phyloP scores from a whole-genome alignment of 1,284 basidiomycete genomes.

The Coniferiporia weirii region DNA sequence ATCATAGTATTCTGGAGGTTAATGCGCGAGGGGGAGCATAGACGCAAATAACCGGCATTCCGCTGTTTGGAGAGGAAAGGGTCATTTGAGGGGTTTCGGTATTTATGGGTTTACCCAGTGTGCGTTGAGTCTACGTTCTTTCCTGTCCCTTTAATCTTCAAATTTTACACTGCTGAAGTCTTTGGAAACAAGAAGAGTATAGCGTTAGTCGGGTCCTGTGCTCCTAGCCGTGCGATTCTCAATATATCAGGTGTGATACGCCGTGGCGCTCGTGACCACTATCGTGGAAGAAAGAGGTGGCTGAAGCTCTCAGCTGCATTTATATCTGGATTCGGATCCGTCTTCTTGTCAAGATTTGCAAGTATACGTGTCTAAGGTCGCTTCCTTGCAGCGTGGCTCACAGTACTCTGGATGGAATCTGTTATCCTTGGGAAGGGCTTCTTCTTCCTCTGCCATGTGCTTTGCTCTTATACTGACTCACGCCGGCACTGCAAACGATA shows the following conservation, averaged over 20 bases:
- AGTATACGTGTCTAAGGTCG: not conserved
- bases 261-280: not conserved
- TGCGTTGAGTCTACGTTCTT: not conserved
- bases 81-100: no score
- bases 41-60: no score
- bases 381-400: constrained; percentile 6
- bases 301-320: not conserved
- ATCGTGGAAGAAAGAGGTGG: not conserved
- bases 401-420: not conserved
- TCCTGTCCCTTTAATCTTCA: not conserved
- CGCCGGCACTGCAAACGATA: not conserved
- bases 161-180: not conserved
- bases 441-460: constrained; percentile 12
- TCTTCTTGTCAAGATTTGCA: not conserved
- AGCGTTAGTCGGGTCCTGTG: not conserved
- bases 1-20: not conserved
- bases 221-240: not conserved
- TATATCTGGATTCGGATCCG: not conserved
- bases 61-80: no score
- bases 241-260: not conserved
- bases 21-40: not conserved
- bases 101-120: no score
- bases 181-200: not conserved
- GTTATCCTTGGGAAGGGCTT: not conserved
- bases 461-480: not conserved